Base-by-base conservation (phyloP, 495 filamentous ascomycete species). In the Aspergillus cavernicola region DNA sequence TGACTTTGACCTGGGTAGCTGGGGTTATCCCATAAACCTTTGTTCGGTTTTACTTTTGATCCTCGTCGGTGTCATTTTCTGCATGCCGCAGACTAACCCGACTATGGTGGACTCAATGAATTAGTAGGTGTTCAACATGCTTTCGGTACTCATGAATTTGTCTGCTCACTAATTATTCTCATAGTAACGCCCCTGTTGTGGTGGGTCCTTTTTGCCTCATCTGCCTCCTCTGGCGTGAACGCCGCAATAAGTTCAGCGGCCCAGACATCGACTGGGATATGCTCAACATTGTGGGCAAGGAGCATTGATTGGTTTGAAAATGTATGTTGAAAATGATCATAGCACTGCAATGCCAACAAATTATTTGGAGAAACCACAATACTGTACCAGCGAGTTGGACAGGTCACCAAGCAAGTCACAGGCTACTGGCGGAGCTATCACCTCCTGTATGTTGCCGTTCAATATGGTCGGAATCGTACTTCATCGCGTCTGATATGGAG, bases 261-360 rank as follows among this genome's bases (percentile, higher is more conserved):
- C 66, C 66, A 5, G 56, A 57, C 31, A 66, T 67, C 36, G 63
- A 69, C 43, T 64, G 60, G 65, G 62, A 65, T 6, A n/a, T 46
- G 15, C 32, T 35, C 32, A 35, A 35, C 32, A 35, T 3, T 15
- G 32, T 35, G 3, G 12, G 12, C 32, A 4, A 13, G 3, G 4
- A 5, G 32, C 6, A 15, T 35, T 35, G 32, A 35, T 6, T 15
- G 32, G 32, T n/a, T n/a, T n/a, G n/a, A n/a, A n/a, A n/a, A n/a
- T n/a, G n/a, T n/a, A n/a, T n/a, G n/a, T n/a, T n/a, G n/a, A n/a
- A n/a, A n/a, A n/a, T n/a, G n/a, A n/a, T n/a, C n/a, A n/a, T n/a
- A n/a, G n/a, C n/a, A n/a, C n/a, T n/a, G n/a, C n/a, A n/a, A n/a
- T n/a, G n/a, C n/a, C n/a, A n/a, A n/a, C n/a, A n/a, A n/a, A n/a